Evolutionary conservation across 257 asterid genomes (phyloP), one percentile per base, ranked within the genome.

Genomic region (Fraxinus quadrangulata): DNA sequence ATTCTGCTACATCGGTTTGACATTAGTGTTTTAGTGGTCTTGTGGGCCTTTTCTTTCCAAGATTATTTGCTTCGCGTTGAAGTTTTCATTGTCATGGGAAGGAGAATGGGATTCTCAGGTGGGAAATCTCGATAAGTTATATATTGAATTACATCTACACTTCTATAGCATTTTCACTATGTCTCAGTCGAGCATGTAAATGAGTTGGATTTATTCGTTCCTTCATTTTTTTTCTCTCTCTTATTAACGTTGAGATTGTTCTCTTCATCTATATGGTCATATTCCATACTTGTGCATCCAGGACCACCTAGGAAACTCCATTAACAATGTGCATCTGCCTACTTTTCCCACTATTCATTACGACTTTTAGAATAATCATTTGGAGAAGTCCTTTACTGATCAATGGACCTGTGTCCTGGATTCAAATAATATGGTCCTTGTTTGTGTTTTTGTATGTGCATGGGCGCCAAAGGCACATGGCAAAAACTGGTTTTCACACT

Each of bases 291-390:
- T 40, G 3, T 21, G 10, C 23, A 54, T 54, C 26, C 10, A 54
- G 21, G 65, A 21, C 51, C 51, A 42, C 51, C 17, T 11, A 42
- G 51, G 28, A 59, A 19, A 59, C 30, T 59, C 67, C 67, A 59
- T 59, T 19, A 21, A n/a, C 4, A 59, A 59, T 59, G 21, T 67
- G 70, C 78, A 74, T 14, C 34, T 19, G 37, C 54, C 2, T 5
- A 17, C 10, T 16, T 71, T 47, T n/a, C 67, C 26, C 30, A 21
- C 23, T 59, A 4, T 67, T 85, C 81, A 95, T 78, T 93, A 96
- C 91, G 91, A 78, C 88, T 96, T 94, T 47, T 96, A 92, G 67
- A 21, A 9, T 23, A 2, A 59, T 59, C 67, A 59, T 59, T 59
- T 82, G 59, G 97, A 88, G 82, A 89, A 92, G 79, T 59, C 31